Conservation (phyloP, 192 early-diverging fungal species). For the Dissophora globulifera region DNA sequence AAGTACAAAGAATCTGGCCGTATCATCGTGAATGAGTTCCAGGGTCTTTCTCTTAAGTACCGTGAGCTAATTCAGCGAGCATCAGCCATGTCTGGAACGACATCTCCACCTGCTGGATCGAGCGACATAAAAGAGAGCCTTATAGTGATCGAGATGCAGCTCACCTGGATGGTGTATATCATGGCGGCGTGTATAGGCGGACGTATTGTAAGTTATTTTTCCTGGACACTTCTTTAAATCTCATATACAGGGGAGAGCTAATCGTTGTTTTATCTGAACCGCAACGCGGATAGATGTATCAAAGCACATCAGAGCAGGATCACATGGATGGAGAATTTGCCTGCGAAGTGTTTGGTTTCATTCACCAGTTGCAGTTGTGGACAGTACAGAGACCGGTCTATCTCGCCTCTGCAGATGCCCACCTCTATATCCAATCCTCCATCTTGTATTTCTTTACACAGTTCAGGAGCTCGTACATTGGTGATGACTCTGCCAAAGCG, state of each 20-base stretch:
- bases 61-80: slow-evolving; percentile 29
- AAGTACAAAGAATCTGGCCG: slow-evolving; percentile 70
- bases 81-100: slow-evolving; percentile 9
- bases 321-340: slow-evolving; percentile 79
- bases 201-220: slow-evolving; percentile 61
- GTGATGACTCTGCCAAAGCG: slow-evolving; percentile 68
- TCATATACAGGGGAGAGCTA: too few relatives aligned
- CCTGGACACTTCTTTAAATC: too few relatives aligned
- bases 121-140: slow-evolving; percentile 42
- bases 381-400: slow-evolving; percentile 55
- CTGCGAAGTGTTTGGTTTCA: slow-evolving; percentile 72
- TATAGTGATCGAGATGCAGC: slow-evolving; percentile 54
- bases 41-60: slow-evolving; percentile 18
- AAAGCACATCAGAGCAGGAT: slow-evolving; percentile 82
- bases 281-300: slow-evolving; percentile 65
- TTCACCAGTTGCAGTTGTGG: slow-evolving; percentile 73
- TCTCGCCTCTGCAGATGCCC: slow-evolving; percentile 43
- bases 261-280: too few relatives aligned
- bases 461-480: slow-evolving; percentile 83
- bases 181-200: slow-evolving; percentile 73
- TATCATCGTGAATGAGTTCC: slow-evolving; percentile 13
- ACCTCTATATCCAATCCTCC: slow-evolving; percentile 60
- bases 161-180: slow-evolving; percentile 86
- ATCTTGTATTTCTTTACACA: slow-evolving; percentile 80
- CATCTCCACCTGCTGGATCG: slow-evolving; percentile 4